Evolutionary conservation across 2,329 filamentous ascomycete species (phyloP).

Genomic region (Calonectria multiphialidica): DNA sequence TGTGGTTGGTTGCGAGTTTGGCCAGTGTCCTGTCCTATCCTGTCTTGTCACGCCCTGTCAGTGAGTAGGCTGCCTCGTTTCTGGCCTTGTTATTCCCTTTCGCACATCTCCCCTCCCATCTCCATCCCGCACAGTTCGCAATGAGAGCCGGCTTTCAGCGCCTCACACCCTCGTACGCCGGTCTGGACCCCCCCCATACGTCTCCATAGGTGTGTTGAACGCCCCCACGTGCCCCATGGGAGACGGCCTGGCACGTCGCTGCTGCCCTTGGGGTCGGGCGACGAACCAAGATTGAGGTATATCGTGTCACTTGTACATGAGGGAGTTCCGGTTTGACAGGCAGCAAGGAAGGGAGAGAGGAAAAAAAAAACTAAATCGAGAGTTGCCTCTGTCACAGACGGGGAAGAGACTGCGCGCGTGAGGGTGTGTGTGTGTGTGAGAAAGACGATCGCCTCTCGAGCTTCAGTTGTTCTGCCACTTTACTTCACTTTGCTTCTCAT

Average conservation of each 20-base stretch:
- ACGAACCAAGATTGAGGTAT: conserved; percentile 32
- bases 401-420: background rate
- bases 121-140: conserved; percentile 23
- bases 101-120: conserved; percentile 11
- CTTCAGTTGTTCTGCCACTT: background rate
- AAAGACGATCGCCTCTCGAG: background rate
- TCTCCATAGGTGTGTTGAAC: conserved; percentile 24
- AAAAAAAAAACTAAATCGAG: conserved; percentile 18
- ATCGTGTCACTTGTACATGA: conserved; percentile 41
- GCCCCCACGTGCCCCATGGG: conserved; percentile 41
- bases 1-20: conserved; percentile 9
- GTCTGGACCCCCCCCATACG: conserved; percentile 18
- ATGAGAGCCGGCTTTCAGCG: conserved; percentile 11
- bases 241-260: conserved; percentile 35
- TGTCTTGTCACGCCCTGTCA: conserved; percentile 1
- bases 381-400: background rate
- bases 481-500: conserved; percentile 14
- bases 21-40: conserved; percentile 14
- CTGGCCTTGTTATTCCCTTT: conserved; percentile 30
- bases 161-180: conserved; percentile 27
- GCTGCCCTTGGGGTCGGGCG: conserved; percentile 35
- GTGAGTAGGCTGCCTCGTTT: conserved; percentile 34
- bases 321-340: conserved; percentile 1
- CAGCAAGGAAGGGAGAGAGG: conserved; percentile 9
- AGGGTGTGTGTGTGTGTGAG: conserved; percentile 3